Evolutionary conservation across 768 basidiomycete genomes (phyloP).

Genomic region (Mycena maculata): DNA sequence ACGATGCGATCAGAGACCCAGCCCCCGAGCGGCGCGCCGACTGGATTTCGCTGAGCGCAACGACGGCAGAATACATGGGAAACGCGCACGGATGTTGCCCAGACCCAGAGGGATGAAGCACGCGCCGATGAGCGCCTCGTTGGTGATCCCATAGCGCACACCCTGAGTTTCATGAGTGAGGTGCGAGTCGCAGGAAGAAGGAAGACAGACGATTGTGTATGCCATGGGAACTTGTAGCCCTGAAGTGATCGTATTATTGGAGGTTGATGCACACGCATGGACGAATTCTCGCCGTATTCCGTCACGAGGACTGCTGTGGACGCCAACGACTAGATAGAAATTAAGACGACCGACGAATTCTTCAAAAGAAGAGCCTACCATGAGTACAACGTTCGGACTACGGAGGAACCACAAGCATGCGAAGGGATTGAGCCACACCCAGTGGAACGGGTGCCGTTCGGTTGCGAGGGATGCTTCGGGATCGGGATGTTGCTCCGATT

Average conservation of each 20-base stretch:
- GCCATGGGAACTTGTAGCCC: constrained; percentile 71
- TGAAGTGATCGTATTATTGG: constrained; percentile 44
- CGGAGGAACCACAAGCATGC: constrained; percentile 60
- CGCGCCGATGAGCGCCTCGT: constrained; percentile 67
- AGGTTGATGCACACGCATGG: constrained; percentile 6
- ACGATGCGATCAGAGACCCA: constrained; percentile 56
- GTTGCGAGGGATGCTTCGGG: no score
- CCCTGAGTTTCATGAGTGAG: constrained; percentile 54
- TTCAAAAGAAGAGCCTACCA: constrained; percentile 54
- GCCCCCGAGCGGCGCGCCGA: constrained; percentile 60
- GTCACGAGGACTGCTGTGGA: constrained; percentile 45
- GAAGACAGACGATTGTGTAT: constrained; percentile 68
- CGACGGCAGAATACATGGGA: background rate
- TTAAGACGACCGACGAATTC: background rate
- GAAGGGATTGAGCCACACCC: constrained; percentile 71
- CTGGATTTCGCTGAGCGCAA: constrained; percentile 36
- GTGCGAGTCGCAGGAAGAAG: constrained; percentile 1
- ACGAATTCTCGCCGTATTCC: constrained; percentile 53
- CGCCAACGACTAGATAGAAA: constrained; percentile 43
- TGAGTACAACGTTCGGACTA: constrained; percentile 67
- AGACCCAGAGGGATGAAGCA: constrained; percentile 71
- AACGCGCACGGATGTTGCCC: constrained; percentile 65
- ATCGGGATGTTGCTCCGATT: background rate
- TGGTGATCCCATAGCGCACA: constrained; percentile 63
- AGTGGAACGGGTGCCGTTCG: constrained; percentile 20